Percentiles rank a stretch among this genome's conserved stretches.
phyloP scores from a whole-genome alignment of 768 basidiomycete genomes.

The Serendipita sp. region DNA sequence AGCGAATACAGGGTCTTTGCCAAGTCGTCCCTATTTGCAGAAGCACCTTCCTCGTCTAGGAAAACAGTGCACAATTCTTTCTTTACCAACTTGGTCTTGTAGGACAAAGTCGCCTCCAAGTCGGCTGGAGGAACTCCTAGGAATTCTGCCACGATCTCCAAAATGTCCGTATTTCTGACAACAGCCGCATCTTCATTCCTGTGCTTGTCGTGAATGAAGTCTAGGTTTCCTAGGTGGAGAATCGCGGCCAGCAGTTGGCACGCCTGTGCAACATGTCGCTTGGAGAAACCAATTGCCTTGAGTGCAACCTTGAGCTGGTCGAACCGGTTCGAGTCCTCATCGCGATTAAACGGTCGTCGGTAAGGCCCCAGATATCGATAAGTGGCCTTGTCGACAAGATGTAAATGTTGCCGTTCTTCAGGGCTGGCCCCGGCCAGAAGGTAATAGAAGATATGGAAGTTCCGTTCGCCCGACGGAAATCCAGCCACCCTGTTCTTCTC shows the following conservation, averaged over 20 bases:
- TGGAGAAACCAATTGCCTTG: constrained; percentile 85
- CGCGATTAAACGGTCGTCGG: constrained; percentile 31
- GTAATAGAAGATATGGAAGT: constrained; percentile 97
- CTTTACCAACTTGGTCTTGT: constrained; percentile 83
- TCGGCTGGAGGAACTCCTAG: constrained; percentile 61
- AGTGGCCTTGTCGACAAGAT: constrained; percentile 59
- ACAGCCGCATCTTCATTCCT: constrained; percentile 87
- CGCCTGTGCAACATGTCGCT: constrained; percentile 86
- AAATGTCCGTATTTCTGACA: constrained; percentile 67
- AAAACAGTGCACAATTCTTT: constrained; percentile 97
- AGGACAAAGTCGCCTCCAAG: constrained; percentile 69
- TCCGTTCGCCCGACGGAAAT: constrained; percentile 80
- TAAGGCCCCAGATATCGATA: constrained; percentile 71
- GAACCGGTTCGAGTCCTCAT: constrained; percentile 77
- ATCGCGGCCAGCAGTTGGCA: constrained; percentile 93
- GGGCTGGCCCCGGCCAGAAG: constrained; percentile 77
- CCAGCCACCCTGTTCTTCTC: constrained; percentile 81
- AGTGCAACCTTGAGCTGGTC: constrained; percentile 89
- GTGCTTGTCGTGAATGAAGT: constrained; percentile 69
- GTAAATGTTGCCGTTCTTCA: constrained; percentile 81
- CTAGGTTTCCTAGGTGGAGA: constrained; percentile 89
- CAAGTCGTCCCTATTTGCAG: constrained; percentile 85
- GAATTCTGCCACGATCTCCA: constrained; percentile 80
- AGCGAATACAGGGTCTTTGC: constrained; percentile 88
- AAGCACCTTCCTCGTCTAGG: constrained; percentile 84